Evolutionary conservation across 805 yeast species (phyloP).

Genomic region (Hyphopichia homilentoma): DNA sequence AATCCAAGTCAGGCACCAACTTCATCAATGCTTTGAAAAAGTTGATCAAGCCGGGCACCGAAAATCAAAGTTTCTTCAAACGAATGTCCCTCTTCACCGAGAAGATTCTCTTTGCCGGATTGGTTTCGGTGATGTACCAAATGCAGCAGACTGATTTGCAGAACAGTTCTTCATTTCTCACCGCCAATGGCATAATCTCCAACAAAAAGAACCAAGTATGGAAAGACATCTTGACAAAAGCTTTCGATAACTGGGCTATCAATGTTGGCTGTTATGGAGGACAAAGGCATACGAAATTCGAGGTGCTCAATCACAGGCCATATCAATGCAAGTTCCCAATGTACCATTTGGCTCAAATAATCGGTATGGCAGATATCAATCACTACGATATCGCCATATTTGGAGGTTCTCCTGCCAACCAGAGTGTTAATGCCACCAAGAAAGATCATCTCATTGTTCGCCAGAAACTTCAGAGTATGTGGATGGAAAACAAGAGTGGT

Average conservation of each 20-base stretch:
- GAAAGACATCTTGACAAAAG: slow-evolving; percentile 67
- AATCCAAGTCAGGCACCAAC: slow-evolving; percentile 2
- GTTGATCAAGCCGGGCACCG: slow-evolving; percentile 49
- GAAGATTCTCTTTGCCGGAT: slow-evolving; percentile 40
- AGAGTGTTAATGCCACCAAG: slow-evolving; percentile 42
- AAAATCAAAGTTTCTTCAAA: slow-evolving; percentile 20
- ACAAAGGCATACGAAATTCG: not conserved
- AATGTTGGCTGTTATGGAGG: slow-evolving; percentile 25
- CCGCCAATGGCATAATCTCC: slow-evolving; percentile 11
- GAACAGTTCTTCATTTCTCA: slow-evolving; percentile 42
- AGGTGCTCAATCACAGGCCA: slow-evolving; percentile 18
- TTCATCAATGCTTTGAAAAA: slow-evolving; percentile 58
- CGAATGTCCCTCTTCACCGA: slow-evolving; percentile 52
- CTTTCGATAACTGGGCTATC: slow-evolving; percentile 67
- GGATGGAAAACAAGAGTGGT: slow-evolving; percentile 18
- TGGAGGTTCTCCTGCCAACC: slow-evolving; percentile 80
- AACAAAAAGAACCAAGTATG: slow-evolving; percentile 44
- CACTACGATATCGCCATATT: slow-evolving; percentile 76
- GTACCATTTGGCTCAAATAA: slow-evolving; percentile 70
- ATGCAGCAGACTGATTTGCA: slow-evolving; percentile 28
- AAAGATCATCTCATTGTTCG: slow-evolving; percentile 34
- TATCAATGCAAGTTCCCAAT: slow-evolving; percentile 61
- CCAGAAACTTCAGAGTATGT: slow-evolving; percentile 28
- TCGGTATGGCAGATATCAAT: slow-evolving; percentile 56
- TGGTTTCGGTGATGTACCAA: slow-evolving; percentile 23